Percentiles rank a stretch among this genome's conserved stretches.
Evolutionary conservation across 345 rosid species (phyloP).

Genomic region (Salix exigua): DNA sequence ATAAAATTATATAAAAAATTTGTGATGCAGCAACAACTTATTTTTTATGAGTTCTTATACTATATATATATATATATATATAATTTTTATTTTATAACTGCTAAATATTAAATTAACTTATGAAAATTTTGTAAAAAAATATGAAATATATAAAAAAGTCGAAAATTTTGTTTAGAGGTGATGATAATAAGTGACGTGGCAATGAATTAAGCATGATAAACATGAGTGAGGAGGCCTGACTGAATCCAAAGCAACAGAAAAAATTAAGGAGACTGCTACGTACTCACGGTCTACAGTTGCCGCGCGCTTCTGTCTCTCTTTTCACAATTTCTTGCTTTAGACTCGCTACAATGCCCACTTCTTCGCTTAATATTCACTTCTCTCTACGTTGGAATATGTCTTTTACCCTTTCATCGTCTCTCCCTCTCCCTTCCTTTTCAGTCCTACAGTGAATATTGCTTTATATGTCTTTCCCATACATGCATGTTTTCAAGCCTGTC

Average conservation of each 20-base stretch:
- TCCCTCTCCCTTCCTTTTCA: neutral
- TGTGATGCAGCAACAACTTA: too few species aligned
- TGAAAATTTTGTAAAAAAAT: too few species aligned
- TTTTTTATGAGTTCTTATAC: too few species aligned
- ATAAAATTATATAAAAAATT: too few species aligned
- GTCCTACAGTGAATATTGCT: neutral
- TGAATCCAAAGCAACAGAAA: conserved; percentile 20
- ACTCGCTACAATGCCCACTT: conserved; percentile 12
- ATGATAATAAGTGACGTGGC: too few species aligned
- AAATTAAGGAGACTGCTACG: neutral
- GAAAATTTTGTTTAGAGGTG: too few species aligned
- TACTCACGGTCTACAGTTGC: neutral
- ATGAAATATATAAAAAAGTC: too few species aligned
- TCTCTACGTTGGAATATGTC: neutral
- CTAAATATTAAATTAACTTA: too few species aligned
- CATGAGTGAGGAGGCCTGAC: neutral
- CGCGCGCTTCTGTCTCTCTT: conserved; percentile 22
- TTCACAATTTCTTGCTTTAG: conserved; percentile 13
- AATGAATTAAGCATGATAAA: too few species aligned
- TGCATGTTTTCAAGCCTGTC: neutral
- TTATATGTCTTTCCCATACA: neutral
- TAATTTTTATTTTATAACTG: too few species aligned
- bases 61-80: too few species aligned
- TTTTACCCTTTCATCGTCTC: neutral
- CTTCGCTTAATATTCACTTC: neutral